Base-by-base conservation (phyloP, 345 rosid genomes). In the Aquilaria sinensis region DNA sequence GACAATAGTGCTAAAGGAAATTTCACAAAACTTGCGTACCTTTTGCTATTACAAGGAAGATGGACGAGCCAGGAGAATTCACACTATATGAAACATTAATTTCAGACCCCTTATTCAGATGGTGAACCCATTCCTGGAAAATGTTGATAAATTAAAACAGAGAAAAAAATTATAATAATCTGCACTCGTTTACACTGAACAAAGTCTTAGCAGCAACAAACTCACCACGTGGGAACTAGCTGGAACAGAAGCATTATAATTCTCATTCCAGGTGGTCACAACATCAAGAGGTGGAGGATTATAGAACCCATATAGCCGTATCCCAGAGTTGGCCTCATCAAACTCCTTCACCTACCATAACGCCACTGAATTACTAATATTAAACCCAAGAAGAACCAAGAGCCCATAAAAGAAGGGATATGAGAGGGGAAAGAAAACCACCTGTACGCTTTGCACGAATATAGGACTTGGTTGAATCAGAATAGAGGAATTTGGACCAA, bases 31-130 rank as follows among this genome's bases (percentile, higher is more conserved):
- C 4, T 49, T 46, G 33, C 62, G 33, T 81, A 91, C 97, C 97
- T 84, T 91, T 81, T 48, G 96, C 93, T 67, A 91, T 72, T 53
- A 88, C 67, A 57, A 91, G 89, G 60, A 76, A 84, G 34, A 86
- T 63, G 51, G 90, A 81, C 56, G 91, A 81, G 64, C 75, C 67
- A 6, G 73, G 31, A 66, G 85, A 72, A 63, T 71, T 83, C 67
- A 91, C 79, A 12, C 51, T 71, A 71, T 86, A 88, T 31, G 85
- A 72, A 63, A 91, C 81, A 67, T 81, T 84, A 11, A 91, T 63
- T 41, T 83, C 81, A 56, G 96, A 91, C 15, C 93, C 91, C 70
- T 73, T 67, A 63, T 91, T 88, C 63, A 91, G 77, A 72, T 67
- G 83, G 74, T 80, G 78, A 65, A 81, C 67, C 88, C 83, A 84